Evolutionary conservation across 306 rosid species (phyloP).

Genomic region (Quercus suber): DNA sequence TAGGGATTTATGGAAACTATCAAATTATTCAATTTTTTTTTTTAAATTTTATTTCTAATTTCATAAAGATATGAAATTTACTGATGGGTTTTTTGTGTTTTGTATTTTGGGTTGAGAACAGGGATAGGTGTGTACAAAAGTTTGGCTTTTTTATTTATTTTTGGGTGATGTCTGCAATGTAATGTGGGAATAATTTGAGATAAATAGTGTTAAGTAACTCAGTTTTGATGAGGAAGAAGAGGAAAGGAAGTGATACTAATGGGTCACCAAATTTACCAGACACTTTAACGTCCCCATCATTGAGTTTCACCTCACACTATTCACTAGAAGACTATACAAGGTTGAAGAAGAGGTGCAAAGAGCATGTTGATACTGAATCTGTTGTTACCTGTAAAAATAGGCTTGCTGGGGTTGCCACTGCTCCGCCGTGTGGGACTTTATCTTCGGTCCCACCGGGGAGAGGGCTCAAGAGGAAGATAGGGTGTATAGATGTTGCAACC

Average conservation of each 20-base stretch:
- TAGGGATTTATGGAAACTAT: no score
- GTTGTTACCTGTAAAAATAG: conserved; percentile 62
- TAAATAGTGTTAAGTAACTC: conserved; percentile 22
- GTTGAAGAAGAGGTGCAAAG: conserved; percentile 89
- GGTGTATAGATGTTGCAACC: conserved; percentile 93
- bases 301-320: conserved; percentile 60
- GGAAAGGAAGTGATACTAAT: conserved; percentile 85
- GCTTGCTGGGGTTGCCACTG: conserved; percentile 93
- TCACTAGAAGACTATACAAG: conserved; percentile 83
- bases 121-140: no score
- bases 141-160: neutral
- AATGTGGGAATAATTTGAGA: conserved; percentile 9
- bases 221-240: conserved; percentile 85
- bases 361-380: conserved; percentile 48
- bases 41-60: no score
- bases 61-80: neutral
- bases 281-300: conserved; percentile 45
- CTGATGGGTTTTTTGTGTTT: conserved; percentile 5
- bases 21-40: no score
- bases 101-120: neutral
- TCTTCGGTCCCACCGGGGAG: conserved; percentile 69
- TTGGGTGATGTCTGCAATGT: conserved; percentile 2
- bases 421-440: conserved; percentile 86
- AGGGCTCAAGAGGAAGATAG: conserved; percentile 97
- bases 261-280: conserved; percentile 37